Evolutionary conservation across 176 grass and related monocot species (phyloP).

Genomic region (Triticum turgidum): DNA sequence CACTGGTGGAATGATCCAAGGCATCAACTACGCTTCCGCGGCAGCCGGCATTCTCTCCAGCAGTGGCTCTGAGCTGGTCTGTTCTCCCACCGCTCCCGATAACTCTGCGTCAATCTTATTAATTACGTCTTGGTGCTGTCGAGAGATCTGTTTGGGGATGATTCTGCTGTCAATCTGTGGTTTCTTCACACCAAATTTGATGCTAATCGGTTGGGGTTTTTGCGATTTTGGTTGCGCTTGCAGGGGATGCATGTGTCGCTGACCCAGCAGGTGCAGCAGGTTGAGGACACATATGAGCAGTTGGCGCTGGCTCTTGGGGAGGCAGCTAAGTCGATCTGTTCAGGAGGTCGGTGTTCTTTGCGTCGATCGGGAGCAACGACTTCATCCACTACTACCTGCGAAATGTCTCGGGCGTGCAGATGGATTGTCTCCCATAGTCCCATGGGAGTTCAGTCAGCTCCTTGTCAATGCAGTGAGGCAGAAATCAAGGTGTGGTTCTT

Average conservation of each 20-base stretch:
- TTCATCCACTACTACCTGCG: conserved; percentile 80
- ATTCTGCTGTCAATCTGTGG: not conserved
- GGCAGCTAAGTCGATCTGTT: conserved; percentile 48
- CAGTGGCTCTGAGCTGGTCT: conserved; percentile 75
- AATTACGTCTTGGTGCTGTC: not conserved
- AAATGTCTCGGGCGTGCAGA: conserved; percentile 55
- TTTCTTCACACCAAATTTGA: not conserved
- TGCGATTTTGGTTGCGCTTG: not conserved
- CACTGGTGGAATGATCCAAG: conserved; percentile 42
- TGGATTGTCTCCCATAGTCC: conserved; percentile 65
- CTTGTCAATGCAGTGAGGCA: conserved; percentile 55
- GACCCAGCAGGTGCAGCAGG: conserved; percentile 73
- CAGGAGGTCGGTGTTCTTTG: conserved; percentile 60
- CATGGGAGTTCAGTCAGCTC: conserved; percentile 78
- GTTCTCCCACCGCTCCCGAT: not conserved
- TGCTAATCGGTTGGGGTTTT: not conserved
- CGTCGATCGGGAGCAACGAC: conserved; percentile 72
- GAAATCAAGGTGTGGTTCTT: conserved; percentile 50
- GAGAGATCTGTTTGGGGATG: not conserved
- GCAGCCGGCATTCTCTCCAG: conserved; percentile 60
- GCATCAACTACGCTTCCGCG: conserved; percentile 49
- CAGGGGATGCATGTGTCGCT: conserved; percentile 74
- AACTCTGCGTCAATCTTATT: not conserved
- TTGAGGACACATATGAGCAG: conserved; percentile 58
- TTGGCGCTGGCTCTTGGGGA: conserved; percentile 59